Evolutionary conservation across 305 asterid species (phyloP), one percentile per base, ranked within the genome.

Genomic region (Solanum aculeatissimum): DNA sequence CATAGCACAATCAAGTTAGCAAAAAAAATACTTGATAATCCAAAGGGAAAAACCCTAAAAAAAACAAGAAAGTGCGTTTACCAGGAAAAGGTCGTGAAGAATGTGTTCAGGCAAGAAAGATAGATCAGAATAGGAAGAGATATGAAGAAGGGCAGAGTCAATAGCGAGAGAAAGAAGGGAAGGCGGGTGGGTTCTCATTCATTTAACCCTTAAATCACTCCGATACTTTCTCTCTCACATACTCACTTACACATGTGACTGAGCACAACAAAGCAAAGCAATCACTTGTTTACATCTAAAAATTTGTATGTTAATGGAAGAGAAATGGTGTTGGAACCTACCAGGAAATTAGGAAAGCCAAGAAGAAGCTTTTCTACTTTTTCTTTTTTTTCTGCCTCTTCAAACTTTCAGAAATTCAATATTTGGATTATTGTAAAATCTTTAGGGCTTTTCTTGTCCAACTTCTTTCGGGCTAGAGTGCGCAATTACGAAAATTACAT

Each of bases 71-170:
- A 42, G 57, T 51, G 43, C 16, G 43, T 68, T 86, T 86, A 94
- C 98, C 94, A 86, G 43, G 82, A 93, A 90, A 80, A 95, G 95
- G 49, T 95, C 98, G 16, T 89, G 85, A 62, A 95, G 96, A 84
- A 95, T 85, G 91, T 95, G 98, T 9, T 92, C 97, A 12, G 98
- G 98, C 78, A 95, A 83, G 82, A 91, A 95, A 70, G 98, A 95
- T 83, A 95, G 94, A 93, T 95, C 98, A 80, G 93, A 91, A 54
- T 91, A 89, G 83, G 71, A 75, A 27, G 94, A 87, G 85, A 93
- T 85, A 60, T 93, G 90, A 65, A 68, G 65, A 65, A 92, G 89
- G 29, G 97, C 94, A 16, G 95, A 86, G 94, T 94, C 94, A 88
- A 93, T 91, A 84, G 98, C 85, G 27, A 95, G 94, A 84, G 97